Conservation (phyloP, 2,329 filamentous ascomycete genomes). For the Fusarium sp. region DNA sequence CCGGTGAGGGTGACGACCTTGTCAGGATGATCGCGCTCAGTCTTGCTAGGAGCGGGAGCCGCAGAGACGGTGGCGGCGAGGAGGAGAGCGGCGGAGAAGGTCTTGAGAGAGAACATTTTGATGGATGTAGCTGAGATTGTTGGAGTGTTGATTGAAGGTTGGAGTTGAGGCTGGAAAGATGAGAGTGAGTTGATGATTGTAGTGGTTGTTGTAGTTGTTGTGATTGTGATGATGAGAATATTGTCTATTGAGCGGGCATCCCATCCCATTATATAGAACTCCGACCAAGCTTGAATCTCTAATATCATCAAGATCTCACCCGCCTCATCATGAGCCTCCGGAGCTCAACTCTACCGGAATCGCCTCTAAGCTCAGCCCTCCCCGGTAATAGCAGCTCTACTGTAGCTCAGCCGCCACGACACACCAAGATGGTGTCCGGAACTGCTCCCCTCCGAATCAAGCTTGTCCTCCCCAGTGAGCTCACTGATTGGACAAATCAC, state of each 20-base stretch:
- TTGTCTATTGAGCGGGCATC: constrained; percentile 8
- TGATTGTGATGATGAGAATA: constrained; percentile 31
- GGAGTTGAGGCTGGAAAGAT: not conserved
- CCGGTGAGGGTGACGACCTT: constrained; percentile 52
- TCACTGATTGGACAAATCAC: not conserved
- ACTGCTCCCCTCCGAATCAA: constrained; percentile 12
- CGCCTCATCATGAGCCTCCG: not conserved
- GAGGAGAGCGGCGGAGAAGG: constrained; percentile 44
- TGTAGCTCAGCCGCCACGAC: constrained; percentile 21
- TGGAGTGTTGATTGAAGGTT: not conserved
- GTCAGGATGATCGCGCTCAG: constrained; percentile 42
- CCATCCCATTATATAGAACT: constrained; percentile 39
- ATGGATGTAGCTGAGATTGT: not conserved
- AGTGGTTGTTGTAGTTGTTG: constrained; percentile 13
- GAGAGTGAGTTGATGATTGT: not conserved
- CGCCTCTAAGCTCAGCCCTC: constrained; percentile 3
- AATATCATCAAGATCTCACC: not conserved
- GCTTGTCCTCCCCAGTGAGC: not conserved
- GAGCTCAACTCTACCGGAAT: not conserved
- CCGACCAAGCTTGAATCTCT: not conserved
- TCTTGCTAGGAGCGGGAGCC: constrained; percentile 47
- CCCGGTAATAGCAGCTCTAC: constrained; percentile 30
- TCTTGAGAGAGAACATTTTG: constrained; percentile 50
- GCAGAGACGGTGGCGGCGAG: constrained; percentile 47
- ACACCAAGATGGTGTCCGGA: constrained; percentile 7